phyloP scores from a whole-genome alignment of 805 yeast genomes.

The Barnettozyma sp. region DNA sequence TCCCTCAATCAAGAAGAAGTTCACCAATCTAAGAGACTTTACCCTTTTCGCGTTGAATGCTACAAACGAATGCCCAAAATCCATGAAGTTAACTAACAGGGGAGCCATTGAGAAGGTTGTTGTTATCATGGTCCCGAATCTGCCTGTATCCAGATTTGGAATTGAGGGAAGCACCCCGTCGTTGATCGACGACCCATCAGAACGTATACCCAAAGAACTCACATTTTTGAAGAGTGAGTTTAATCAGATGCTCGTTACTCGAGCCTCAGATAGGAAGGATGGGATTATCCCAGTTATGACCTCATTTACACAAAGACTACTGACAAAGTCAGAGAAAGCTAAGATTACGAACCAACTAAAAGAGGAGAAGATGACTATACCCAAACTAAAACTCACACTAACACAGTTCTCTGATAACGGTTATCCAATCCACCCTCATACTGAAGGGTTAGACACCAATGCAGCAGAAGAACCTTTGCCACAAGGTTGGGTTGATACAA shows the following conservation, averaged over 20 bases:
- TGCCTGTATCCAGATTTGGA: constrained; percentile 9
- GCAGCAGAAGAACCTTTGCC: constrained; percentile 8
- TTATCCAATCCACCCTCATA: constrained; percentile 55
- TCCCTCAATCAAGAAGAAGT: constrained; percentile 15
- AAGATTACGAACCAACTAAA: constrained; percentile 27
- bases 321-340: constrained; percentile 49
- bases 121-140: constrained; percentile 52
- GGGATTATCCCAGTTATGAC: constrained; percentile 47
- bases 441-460: constrained; percentile 13
- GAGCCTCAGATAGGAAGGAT: constrained; percentile 61
- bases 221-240: constrained; percentile 34
- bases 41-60: constrained; percentile 28
- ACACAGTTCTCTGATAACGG: constrained; percentile 42
- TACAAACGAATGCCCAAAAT: constrained; percentile 32
- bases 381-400: constrained; percentile 45
- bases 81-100: constrained; percentile 45
- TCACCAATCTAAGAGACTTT: constrained; percentile 18
- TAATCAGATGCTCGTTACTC: constrained; percentile 39
- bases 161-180: constrained; percentile 6
- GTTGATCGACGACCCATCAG: neutral
- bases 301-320: constrained; percentile 49
- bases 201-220: constrained; percentile 6
- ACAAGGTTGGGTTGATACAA: constrained; percentile 50
- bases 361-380: constrained; percentile 33
- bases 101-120: constrained; percentile 46